Conservation (phyloP, 1,139 yeast species). For the Debaryomyces sp. region DNA sequence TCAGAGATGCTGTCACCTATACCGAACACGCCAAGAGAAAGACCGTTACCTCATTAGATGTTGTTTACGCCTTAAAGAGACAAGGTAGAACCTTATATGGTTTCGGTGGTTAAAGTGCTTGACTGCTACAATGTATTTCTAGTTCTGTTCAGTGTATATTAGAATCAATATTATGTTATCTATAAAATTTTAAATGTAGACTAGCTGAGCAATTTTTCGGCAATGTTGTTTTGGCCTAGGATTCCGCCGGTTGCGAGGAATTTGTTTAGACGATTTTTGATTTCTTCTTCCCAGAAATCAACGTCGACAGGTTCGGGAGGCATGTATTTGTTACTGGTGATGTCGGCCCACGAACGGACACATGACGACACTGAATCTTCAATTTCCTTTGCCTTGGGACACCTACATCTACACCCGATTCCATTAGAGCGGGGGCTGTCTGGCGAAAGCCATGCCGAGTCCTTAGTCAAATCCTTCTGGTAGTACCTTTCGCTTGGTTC, state of each 20-base stretch:
- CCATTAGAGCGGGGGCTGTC: constrained; percentile 56
- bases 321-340: constrained; percentile 37
- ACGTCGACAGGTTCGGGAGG: constrained; percentile 29
- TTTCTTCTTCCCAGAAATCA: constrained; percentile 35
- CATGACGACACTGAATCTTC: constrained; percentile 61
- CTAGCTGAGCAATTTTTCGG: constrained; percentile 6
- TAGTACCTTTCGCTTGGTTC: constrained; percentile 22
- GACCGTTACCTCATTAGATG: constrained; percentile 98
- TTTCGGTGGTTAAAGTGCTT: constrained; percentile 86
- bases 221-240: constrained; percentile 24
- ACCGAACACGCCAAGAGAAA: constrained; percentile 99
- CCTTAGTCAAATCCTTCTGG: constrained; percentile 24
- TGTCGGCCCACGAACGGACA: constrained; percentile 55
- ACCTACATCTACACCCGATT: constrained; percentile 83
- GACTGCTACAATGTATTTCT: constrained; percentile 20
- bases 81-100: constrained; percentile 99
- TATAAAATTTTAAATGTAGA: not conserved
- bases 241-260: constrained; percentile 30
- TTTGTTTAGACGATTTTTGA: constrained; percentile 30
- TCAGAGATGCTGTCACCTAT: constrained; percentile 98
- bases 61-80: constrained; percentile 99
- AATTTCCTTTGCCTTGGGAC: constrained; percentile 61
- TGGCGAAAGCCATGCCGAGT: constrained; percentile 40
- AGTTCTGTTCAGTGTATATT: constrained; percentile 34
- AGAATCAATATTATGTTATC: constrained; percentile 20